Evolutionary conservation across 129 eudicot genomes (phyloP), one percentile per base, ranked within the genome.

Genomic region (Erigeron canadensis): DNA sequence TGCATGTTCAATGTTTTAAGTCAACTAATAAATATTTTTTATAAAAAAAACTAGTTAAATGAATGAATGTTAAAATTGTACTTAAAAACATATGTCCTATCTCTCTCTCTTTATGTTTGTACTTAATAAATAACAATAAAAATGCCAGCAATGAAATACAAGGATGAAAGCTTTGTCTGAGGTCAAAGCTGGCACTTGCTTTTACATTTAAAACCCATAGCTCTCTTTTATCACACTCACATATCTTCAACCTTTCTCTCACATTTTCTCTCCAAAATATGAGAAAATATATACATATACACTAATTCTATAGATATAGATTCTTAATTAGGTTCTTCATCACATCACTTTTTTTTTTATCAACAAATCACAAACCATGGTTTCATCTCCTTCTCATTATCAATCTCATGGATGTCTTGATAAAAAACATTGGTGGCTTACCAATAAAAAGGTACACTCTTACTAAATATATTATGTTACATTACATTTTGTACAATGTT

Each of bases 361-460:
- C 48, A 61, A 28, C 48, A 56, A 19, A 51, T 13, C 34, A 59
- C 38, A 7, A 10, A 55, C 80, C 57, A 87, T 85, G 96, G 85
- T 44, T 51, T 62, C 81, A 54, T 80, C 95, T 45, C 89, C 97
- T 42, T 82, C 70, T 46, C 66, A 37, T 61, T 28, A 28, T 28
- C 34, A 28, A 28, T 61, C 66, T 37, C 81, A 53, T 77, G 87
- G 75, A 72, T 75, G 72, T 53, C 85, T 56, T 86, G 98, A 92
- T 21, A 92, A 78, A 82, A 92, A 89, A 59, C 94, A 83, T 70
- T 92, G 98, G 98, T 92, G 96, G 96, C 91, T 83, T 44, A 92
- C 82, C 45, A 92, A 85, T 62, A 79, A 66, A 80, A 92, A 89
- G 95, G 98, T 89, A 74, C 45, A n/a, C n/a, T n/a, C n/a, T n/a